Evolutionary conservation across 352 stramenopile genomes (phyloP), one percentile per base, ranked within the genome.

Genomic region (Globisporangium lucens): DNA sequence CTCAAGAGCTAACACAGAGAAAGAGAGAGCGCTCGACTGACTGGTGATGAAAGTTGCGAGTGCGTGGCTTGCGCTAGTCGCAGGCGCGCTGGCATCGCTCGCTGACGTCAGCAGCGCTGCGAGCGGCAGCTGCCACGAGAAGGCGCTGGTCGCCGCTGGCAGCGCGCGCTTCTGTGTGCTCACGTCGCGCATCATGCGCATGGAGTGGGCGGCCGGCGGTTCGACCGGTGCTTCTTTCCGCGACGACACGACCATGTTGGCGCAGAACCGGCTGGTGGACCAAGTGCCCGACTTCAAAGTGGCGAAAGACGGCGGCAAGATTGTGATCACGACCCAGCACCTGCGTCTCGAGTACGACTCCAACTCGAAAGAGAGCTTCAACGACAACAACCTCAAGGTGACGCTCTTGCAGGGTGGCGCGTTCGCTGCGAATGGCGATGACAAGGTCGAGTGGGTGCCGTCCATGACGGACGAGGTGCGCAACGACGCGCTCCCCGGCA

Each of bases 161-260:
- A 46, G 65, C 41, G 76, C 76, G 30, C 71, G 76, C 41, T 78
- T 83, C 63, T 77, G 74, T 22, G 72, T 83, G 24, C 63, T 83
- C 27, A 77, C 76, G 47, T 41, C 64, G 52, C 68, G 65, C n/a
- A 22, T 83, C 10, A 30, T 83, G 12, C 76, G 76, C 36, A 70
- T 83, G 63, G 74, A 83, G 30, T 81, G 72, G 72, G 56, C 68
- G 0, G 15, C 29, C 2, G 24, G 17, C 2, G 20, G 38, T 10
- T 9, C 33, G 33, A 10, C 33, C 4, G 20, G 22, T 7, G n/a
- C 52, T 17, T 55, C 13, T 10, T 70, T 81, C 35, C 69, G 70
- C 13, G 71, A 83, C 30, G 60, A 43, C 15, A 27, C 53, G 27
- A 77, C 76, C 33, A 64, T 75, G 52, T 15, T 70, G 15, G 61